Base-by-base conservation (phyloP, 2,329 filamentous ascomycete genomes). In the Neonectria punicea region DNA sequence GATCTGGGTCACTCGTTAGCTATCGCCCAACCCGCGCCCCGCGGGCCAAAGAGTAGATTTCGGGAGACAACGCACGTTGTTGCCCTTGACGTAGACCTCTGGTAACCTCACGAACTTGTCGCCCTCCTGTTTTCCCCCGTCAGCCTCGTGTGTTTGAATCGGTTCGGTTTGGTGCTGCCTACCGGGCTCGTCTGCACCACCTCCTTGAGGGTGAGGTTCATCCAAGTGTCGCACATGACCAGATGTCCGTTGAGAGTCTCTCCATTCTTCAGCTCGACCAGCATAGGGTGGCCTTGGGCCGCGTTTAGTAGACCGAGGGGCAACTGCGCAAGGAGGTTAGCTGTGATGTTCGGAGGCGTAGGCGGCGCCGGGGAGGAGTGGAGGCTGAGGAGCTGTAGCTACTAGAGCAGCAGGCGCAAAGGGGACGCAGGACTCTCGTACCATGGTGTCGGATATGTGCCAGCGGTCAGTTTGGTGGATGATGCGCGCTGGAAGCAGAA, bases 141-240 rank as follows among this genome's bases (percentile, higher is more conserved):
- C 55, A 74, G 73, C 47, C 56, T 60, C 32, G 28, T 22, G 9
- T 32, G 44, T 39, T 6, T 18, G 20, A n/a, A 13, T 51, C 59
- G 39, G 3, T 8, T 30, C 58, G 34, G 57, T n/a, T 43, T 54
- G 14, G 47, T 22, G 36, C 18, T 18, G 60, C 85, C 56, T 81
- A 92, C 89, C 25, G 95, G 90, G 78, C 92, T 97, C 18, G 96
- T 98, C 82, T 98, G 95, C 39, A 98, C 93, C 22, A 99, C 97
- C 80, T 98, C 96, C 81, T 96, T 97, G 71, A 99, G 83, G 2
- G 95, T 98, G 73, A 99, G 84, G 83, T 99, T 99, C 96, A 99
- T 99, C 94, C 96, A 99, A 53, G 95, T 99, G 80, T 99, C 96
- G 89, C 95, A 99, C 80, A 92, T 93, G 80, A 98, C 92, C 65